phyloP scores from a whole-genome alignment of 805 yeast species.

The Huiozyma naganishii region DNA sequence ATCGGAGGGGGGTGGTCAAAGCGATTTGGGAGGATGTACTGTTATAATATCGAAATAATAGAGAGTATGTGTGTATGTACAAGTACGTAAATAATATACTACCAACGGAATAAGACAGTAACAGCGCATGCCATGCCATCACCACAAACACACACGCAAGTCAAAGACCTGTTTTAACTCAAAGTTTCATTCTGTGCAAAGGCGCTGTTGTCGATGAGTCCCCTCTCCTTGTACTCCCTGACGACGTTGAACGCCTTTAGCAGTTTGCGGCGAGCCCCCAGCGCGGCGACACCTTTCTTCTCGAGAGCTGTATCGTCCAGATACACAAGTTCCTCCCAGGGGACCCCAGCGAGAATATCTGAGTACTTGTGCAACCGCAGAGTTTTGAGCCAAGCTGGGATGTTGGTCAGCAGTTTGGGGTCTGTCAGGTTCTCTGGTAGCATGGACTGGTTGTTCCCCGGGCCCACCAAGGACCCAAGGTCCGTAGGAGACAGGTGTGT shows the following conservation, averaged over 20 bases:
- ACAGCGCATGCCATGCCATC: neutral
- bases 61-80: too few species aligned
- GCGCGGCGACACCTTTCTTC: conserved; percentile 75
- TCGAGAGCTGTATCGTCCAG: conserved; percentile 61
- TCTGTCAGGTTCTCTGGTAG: conserved; percentile 43
- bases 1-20: neutral
- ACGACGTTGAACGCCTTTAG: conserved; percentile 86
- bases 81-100: neutral
- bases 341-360: conserved; percentile 58
- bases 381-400: conserved; percentile 88
- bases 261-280: conserved; percentile 92
- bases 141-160: neutral
- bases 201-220: conserved; percentile 25
- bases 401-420: conserved; percentile 51
- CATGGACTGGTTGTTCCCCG: conserved; percentile 12
- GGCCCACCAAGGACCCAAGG: neutral
- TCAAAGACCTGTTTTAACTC: neutral
- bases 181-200: conserved; percentile 3
- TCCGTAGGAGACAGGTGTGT: too few species aligned
- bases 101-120: neutral
- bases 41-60: too few species aligned
- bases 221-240: conserved; percentile 40
- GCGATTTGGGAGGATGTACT: too few species aligned
- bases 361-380: conserved; percentile 91
- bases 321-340: conserved; percentile 72